Percentiles rank a stretch among this genome's conserved stretches.
phyloP scores from a whole-genome alignment of 352 stramenopile species.

The Ophiocytium majus region DNA sequence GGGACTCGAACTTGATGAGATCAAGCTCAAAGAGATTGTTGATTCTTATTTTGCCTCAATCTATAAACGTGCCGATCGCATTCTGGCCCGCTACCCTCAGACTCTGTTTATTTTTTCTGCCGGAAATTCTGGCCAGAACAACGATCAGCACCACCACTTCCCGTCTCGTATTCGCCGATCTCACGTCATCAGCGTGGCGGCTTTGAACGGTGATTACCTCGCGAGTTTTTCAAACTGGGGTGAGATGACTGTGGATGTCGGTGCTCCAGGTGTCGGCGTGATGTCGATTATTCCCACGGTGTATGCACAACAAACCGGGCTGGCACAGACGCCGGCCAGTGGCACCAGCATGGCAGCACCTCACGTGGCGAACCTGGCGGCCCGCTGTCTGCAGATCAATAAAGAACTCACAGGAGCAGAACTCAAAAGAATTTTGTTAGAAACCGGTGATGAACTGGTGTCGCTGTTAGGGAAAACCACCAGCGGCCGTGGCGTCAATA shows the following conservation, averaged over 20 bases:
- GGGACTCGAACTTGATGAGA: not conserved
- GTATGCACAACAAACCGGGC: not conserved
- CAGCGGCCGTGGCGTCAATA: not conserved
- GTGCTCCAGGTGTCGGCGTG: not conserved
- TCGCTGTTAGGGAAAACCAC: not conserved
- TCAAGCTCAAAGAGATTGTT: slow-evolving; percentile 2
- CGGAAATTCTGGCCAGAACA: not conserved
- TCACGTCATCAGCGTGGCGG: not conserved
- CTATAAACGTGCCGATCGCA: not conserved
- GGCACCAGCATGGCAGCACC: not conserved
- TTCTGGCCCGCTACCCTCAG: not conserved
- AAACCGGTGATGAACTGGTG: not conserved
- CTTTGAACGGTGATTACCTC: slow-evolving; percentile 12
- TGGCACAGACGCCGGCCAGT: not conserved
- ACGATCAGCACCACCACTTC: not conserved
- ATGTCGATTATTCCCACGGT: not conserved
- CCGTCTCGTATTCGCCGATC: not conserved
- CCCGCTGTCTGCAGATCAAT: not conserved
- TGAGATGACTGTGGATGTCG: not conserved
- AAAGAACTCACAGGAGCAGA: not conserved
- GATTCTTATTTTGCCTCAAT: not conserved
- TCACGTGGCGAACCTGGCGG: not conserved
- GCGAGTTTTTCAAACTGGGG: slow-evolving; percentile 12
- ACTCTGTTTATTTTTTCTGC: slow-evolving; percentile 10
- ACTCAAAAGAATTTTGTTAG: not conserved